Evolutionary conservation across 1,284 basidiomycete species (phyloP), one percentile per base, ranked within the genome.

Genomic region (Polyporus tsugae): DNA sequence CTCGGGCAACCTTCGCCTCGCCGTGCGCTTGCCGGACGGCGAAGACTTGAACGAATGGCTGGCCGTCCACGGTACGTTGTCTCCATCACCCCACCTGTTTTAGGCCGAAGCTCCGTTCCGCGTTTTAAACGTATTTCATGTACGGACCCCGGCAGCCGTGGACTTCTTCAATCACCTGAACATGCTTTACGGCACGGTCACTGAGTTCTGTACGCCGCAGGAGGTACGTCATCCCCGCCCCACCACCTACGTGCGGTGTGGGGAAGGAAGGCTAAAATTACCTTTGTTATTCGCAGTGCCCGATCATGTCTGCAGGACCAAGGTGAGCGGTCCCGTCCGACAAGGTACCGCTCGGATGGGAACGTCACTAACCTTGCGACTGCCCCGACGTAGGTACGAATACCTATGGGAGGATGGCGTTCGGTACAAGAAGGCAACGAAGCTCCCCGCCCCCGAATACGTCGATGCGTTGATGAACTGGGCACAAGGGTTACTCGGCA

Each of bases 401-500:
- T 99, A 99, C 81, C 91, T 98, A 38, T 99, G 98, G 97, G 97
- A 99, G 80, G 98, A 99, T 76, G 95, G 96, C 19, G 87, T 91
- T 64, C 93, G 89, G 72, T 97, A 93, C 86, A 96, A 94, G 81
- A 91, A 91, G 70, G 96, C 96, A n/a, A 96, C 96, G 4, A 97
- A 97, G 78, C 88, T 98, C 29, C 90, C 95, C 4, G 97, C 96
- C 0, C 96, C 96, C 2, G 96, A 98, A 68, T 99, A 99, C 79
- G 97, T 99, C 65, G 98, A 99, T 78, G 95, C 95, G 29, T 85
- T 99, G 67, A 99, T 99, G 96, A 98, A 97, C 79, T 99, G 98
- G 98, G 92, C 96, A 9, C 98, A 99, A 80, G 87, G 86, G 58
- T 86, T 98, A 66, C 85, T 99, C 60, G 98, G 99, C 78, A 96